These are phyloP conservation scores for Fusarium siculi DNA, from an alignment of 2,329 filamentous ascomycete genomes.

Conservation along the genomic window DNA sequence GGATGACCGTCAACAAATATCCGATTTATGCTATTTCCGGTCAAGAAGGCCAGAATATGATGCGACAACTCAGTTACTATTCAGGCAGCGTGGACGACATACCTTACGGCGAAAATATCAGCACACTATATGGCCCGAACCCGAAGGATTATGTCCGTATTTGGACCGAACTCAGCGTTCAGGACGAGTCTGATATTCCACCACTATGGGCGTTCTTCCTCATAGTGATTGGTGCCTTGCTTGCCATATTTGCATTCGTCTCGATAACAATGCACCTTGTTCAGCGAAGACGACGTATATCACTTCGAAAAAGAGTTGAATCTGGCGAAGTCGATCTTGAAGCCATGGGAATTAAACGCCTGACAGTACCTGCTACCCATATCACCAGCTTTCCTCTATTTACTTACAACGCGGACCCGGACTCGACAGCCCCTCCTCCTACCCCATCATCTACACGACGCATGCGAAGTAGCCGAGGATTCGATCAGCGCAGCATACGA, in stretches of 20 bases:
- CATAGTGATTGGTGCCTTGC: conserved; percentile 76
- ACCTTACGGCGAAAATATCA: conserved; percentile 68
- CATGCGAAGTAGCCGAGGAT: conserved; percentile 45
- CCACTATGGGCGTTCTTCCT: conserved; percentile 84
- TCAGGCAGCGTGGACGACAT: conserved; percentile 77
- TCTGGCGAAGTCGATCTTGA: conserved; percentile 88
- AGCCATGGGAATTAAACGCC: conserved; percentile 82
- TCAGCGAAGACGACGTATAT: conserved; percentile 75
- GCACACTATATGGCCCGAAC: conserved; percentile 63
- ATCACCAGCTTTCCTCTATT: conserved; percentile 82
- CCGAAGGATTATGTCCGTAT: conserved; percentile 69
- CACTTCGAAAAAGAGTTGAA: conserved; percentile 75
- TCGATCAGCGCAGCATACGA: conserved; percentile 44
- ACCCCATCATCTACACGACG: conserved; percentile 51
- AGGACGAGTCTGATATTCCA: conserved; percentile 65
- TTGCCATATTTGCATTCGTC: conserved; percentile 73
- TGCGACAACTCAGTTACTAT: conserved; percentile 78
- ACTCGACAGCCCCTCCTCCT: conserved; percentile 49
- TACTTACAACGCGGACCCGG: conserved; percentile 73
- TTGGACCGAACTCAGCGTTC: conserved; percentile 64
- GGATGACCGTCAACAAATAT: conserved; percentile 76
- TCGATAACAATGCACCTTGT: conserved; percentile 81
- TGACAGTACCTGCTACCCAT: conserved; percentile 78
- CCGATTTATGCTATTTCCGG: conserved; percentile 87
- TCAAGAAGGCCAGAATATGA: conserved; percentile 71